phyloP scores from a whole-genome alignment of 768 basidiomycete genomes.

The Pulveroboletus sp. region DNA sequence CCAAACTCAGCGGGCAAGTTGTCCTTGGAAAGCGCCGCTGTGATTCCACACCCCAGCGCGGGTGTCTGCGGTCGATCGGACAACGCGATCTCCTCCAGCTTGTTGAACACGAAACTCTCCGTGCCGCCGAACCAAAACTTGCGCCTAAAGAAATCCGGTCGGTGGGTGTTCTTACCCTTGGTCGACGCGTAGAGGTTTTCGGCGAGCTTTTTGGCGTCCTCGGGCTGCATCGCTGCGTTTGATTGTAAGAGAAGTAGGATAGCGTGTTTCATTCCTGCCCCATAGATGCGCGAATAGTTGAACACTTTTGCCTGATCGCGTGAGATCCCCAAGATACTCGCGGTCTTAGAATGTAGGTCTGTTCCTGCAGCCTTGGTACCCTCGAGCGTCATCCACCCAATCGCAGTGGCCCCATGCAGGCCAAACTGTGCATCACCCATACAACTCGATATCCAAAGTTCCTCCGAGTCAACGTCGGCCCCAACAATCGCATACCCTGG shows the following conservation, averaged over 20 bases:
- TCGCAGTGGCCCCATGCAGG: conserved; percentile 89
- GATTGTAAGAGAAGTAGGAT: conserved; percentile 81
- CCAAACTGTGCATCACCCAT: conserved; percentile 99
- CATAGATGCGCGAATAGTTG: conserved; percentile 98
- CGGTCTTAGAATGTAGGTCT: conserved; percentile 95
- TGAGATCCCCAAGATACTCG: conserved; percentile 85
- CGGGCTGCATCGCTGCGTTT: conserved; percentile 71
- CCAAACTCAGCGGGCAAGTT: conserved; percentile 80
- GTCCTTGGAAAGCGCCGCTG: conserved; percentile 86
- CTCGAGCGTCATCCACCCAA: conserved; percentile 99
- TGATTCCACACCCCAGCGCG: conserved; percentile 90
- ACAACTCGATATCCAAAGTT: conserved; percentile 97
- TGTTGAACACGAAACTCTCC: conserved; percentile 96
- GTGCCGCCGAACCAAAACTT: conserved; percentile 97
- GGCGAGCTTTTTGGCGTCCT: conserved; percentile 76
- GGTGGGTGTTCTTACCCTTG: conserved; percentile 85
- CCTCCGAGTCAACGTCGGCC: conserved; percentile 98
- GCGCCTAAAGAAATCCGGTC: conserved; percentile 65
- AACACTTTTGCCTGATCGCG: conserved; percentile 96
- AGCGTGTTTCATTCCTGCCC: conserved; percentile 96
- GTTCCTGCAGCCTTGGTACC: conserved; percentile 93
- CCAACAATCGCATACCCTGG: conserved; percentile 92
- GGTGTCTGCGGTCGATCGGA: conserved; percentile 87
- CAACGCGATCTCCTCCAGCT: conserved; percentile 89
- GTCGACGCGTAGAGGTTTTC: conserved; percentile 86